Evolutionary conservation across 2,329 filamentous ascomycete genomes (phyloP), one percentile per base, ranked within the genome.

Genomic region (Phaeosphaeria sp.): DNA sequence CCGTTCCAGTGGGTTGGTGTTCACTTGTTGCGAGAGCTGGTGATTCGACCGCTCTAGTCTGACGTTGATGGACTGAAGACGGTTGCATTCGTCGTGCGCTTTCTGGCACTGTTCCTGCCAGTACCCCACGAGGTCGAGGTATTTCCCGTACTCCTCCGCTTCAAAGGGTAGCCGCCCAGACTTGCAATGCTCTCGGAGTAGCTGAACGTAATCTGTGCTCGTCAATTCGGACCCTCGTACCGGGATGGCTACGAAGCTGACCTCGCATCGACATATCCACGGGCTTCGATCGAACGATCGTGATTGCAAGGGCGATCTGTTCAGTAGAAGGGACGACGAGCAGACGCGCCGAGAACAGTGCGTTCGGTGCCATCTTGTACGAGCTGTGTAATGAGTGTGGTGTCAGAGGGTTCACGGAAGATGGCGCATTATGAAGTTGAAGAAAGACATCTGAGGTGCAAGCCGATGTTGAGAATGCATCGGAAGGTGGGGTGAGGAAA

Each of bases 81-180:
- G 52, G 2, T 60, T 52, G 42, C 68, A 69, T 33, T 67, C 66
- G 6, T 63, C 55, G n/a, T 77, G 67, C 0, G 63, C 54, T 21
- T 53, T 51, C 18, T 65, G 58, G 42, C 61, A 73, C 44, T 66
- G 65, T 7, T 74, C 62, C 30, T 65, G 61, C 79, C 79, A 81
- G 55, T 75, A 81, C 3, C 73, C 63, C 11, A 76, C 75, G 15
- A 77, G 67, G 55, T 81, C 77, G 21, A 82, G 65, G 46, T 80
- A 75, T 9, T 65, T 69, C 42, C 73, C 63, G 0, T 60, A 48
- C 17, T 72, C 64, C 25, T 61, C 66, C 18, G 71, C 56, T 3
- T 69, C 54, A 22, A 61, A 56, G 1, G 66, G 57, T 17, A 66
- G 61, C 24, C 45, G 59, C 2, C 63, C 67, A 2, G 61, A 67